These are phyloP conservation scores for Microsporum audouinii DNA, from an alignment of 2,329 filamentous ascomycete species.

Conservation along the genomic window DNA sequence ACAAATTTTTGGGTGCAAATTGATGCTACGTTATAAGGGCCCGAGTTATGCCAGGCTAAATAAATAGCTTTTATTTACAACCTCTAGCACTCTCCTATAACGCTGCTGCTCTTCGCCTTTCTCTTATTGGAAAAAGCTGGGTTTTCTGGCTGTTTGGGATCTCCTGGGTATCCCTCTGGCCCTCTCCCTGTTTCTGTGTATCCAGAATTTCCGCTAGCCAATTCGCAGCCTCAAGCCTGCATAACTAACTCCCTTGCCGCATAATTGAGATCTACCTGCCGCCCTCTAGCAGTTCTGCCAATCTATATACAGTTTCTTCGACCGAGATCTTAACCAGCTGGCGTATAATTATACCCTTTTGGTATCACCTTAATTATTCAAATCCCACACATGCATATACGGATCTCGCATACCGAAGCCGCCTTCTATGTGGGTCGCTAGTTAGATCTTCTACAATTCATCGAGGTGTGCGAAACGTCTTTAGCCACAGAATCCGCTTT, in stretches of 20 bases:
- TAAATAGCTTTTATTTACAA: background rate
- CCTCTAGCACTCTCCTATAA: background rate
- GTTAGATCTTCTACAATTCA: background rate
- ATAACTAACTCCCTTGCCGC: background rate
- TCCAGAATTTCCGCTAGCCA: background rate
- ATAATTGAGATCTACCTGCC: background rate
- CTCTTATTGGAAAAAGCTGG: too few species aligned
- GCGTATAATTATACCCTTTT: background rate
- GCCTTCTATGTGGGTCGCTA: slow-evolving; percentile 1
- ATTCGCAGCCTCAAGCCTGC: background rate
- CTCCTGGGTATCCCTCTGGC: background rate
- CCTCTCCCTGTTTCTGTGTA: background rate
- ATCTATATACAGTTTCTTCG: background rate
- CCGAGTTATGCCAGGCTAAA: background rate
- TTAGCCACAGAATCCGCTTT: slow-evolving; percentile 4
- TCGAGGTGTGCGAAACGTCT: background rate
- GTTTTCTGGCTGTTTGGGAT: background rate
- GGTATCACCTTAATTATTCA: background rate
- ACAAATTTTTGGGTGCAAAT: slow-evolving; percentile 1
- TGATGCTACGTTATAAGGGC: slow-evolving; percentile 1
- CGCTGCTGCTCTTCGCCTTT: background rate
- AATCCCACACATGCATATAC: background rate
- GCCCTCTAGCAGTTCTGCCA: background rate
- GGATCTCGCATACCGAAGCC: background rate
- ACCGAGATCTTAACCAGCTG: background rate